Conservation (phyloP, 768 basidiomycete genomes). For the Suillus hirtellus region DNA sequence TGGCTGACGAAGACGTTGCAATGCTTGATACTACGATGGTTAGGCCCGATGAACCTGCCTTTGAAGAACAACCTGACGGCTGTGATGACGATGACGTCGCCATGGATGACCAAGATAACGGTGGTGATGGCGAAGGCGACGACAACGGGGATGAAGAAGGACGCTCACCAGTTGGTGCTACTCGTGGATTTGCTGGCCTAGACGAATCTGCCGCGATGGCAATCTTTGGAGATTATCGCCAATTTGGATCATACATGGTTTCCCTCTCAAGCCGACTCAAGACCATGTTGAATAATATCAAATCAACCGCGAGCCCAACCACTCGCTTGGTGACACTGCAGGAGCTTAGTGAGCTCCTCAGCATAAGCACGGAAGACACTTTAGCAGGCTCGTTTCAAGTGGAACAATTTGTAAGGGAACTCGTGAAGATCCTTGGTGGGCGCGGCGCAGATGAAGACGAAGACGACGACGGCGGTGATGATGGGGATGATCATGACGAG, state of each 20-base stretch:
- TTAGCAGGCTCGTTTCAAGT: slow-evolving; percentile 95
- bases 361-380: slow-evolving; percentile 97
- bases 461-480: slow-evolving; percentile 68
- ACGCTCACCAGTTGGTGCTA: slow-evolving; percentile 35
- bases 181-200: slow-evolving; percentile 48
- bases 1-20: slow-evolving; percentile 72
- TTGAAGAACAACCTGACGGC: slow-evolving; percentile 47
- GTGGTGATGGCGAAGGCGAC: slow-evolving; percentile 50
- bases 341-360: slow-evolving; percentile 91
- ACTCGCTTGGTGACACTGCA: slow-evolving; percentile 88
- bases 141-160: slow-evolving; percentile 43
- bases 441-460: slow-evolving; percentile 71
- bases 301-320: slow-evolving; percentile 78
- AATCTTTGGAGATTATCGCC: slow-evolving; percentile 85
- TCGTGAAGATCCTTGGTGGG: slow-evolving; percentile 88
- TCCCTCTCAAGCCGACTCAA: slow-evolving; percentile 86
- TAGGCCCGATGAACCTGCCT: slow-evolving; percentile 44
- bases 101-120: slow-evolving; percentile 51
- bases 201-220: slow-evolving; percentile 76
- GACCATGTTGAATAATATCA: slow-evolving; percentile 88
- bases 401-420: slow-evolving; percentile 87
- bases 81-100: slow-evolving; percentile 43
- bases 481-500: slow-evolving; percentile 65
- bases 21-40: slow-evolving; percentile 67
- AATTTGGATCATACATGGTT: slow-evolving; percentile 91